Base-by-base conservation (phyloP, 345 rosid genomes). In the Angophora floribunda region DNA sequence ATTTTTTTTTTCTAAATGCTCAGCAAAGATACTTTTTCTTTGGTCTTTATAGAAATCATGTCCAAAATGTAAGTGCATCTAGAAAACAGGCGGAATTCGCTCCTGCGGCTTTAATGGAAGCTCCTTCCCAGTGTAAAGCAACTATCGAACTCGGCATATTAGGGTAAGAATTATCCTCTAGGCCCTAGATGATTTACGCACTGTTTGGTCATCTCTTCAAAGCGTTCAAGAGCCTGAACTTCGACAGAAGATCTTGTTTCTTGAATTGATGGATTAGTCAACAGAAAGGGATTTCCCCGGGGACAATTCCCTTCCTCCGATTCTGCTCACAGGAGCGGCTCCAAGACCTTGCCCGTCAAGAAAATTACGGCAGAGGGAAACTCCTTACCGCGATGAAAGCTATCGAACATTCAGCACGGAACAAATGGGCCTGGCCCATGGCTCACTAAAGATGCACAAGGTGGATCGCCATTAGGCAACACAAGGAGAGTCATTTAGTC, bases 271-370 rank as follows among this genome's bases (percentile, higher is more conserved):
- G 65, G 87, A 90, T 85, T 92, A 91, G 91, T 75, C 91, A 90
- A 22, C 86, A 82, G 59, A 92, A 86, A 2, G 97, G 95, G 80
- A 91, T 90, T 87, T 88, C 87, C 63, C 90, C 94, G 7, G 92
- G 93, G 87, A 94, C 92, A 91, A 85, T 94, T 90, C 91, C 97
- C 95, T 95, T 79, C 99, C 98, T 45, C 95, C 99, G 51, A 2
- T 4, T 97, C 97, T 32, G 32, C 91, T 50, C 89, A 91, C 85
- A 91, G 92, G 55, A 86, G 89, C 63, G 85, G 49, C 87, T 67
- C 88, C 88, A 87, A 92, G 91, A 87, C 90, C 92, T 86, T 88
- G 92, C 52, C 87, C 91, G 79, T 82, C 93, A 41, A 89, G 88
- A 86, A 92, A 91, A 87, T 90, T 91, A 90, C 93, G 92, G 91